Base-by-base conservation (phyloP, 2,329 filamentous ascomycete genomes). In the Bertia moriformis region DNA sequence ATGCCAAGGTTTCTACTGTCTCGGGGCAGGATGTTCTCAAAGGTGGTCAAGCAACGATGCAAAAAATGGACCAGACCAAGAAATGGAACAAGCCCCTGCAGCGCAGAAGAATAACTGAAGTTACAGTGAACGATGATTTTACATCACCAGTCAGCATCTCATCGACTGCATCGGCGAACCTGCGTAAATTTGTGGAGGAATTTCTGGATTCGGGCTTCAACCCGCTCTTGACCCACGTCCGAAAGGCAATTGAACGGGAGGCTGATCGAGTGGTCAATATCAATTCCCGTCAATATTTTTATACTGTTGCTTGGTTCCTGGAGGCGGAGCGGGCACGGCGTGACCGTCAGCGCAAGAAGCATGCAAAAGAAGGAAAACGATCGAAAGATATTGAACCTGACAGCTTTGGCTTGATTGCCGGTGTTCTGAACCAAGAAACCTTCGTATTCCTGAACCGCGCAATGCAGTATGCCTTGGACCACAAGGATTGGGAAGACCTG, bases 191-290 rank as follows among this genome's bases (percentile, higher is more conserved):
- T 52, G 84, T 94, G 1, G 82, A 89, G 48, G 88, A 96, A 36
- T 95, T 98, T 49, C 64, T 98, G 3, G 89, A 98, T 55, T 87
- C 89, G 0, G 84, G 86, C 0, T 98, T 98, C 63, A 98, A 96
- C 52, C 88, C 88, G 3, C 64, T 88, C 0, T 94, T 96, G 51
- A 71, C 74, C 36, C 83, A 93, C 50, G 63, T 95, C 12, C 78
- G 91, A 39, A 89, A 85, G 57, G 85, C 88, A 2, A 82, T 98
- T 40, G 89, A 95, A 49, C 76, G 89, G 18, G 87, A 96, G 59
- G 83, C 83, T 1, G 76, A 89, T 18, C 80, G 93, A 45, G 69
- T 95, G 1, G 66, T 85, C 41, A 72, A 77, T 32, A 76, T 82
- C 41, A 87, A 95, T 50, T 69, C 74, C 2, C 73, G 80, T 18